Evolutionary conservation across 345 rosid genomes (phyloP).

Genomic region (Barbarea vulgaris): DNA sequence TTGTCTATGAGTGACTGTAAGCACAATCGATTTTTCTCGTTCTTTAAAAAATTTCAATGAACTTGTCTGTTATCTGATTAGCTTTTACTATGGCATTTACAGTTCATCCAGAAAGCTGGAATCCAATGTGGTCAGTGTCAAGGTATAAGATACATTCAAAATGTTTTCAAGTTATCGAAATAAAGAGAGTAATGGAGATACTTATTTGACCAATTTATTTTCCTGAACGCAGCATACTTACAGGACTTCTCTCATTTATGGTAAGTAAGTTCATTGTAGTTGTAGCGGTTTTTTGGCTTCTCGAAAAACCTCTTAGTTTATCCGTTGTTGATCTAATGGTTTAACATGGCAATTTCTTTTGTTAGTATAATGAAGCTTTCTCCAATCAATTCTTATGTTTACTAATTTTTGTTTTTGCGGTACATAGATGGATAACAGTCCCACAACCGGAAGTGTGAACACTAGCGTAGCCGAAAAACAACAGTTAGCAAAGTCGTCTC

Average conservation of each 20-base stretch:
- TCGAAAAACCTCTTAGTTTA: background rate
- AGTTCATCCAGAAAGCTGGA: conserved; percentile 28
- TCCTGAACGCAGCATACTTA: conserved; percentile 1
- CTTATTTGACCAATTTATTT: background rate
- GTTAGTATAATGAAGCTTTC: background rate
- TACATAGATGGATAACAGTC: conserved; percentile 82
- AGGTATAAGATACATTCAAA: conserved; percentile 1
- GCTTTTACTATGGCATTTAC: background rate
- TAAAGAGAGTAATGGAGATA: background rate
- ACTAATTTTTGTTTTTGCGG: background rate
- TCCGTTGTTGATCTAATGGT: background rate
- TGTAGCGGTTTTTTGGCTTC: background rate
- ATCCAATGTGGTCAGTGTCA: conserved; percentile 20
- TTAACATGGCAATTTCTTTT: background rate
- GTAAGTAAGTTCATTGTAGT: conserved; percentile 1
- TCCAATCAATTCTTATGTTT: background rate
- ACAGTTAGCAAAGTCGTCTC: conserved; percentile 75
- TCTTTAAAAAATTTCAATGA: background rate
- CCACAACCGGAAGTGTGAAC: conserved; percentile 87
- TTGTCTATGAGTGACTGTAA: conserved; percentile 26
- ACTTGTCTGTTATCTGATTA: background rate
- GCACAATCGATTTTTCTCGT: background rate
- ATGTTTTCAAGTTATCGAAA: background rate
- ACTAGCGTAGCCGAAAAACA: conserved; percentile 71
- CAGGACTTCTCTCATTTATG: conserved; percentile 20